Percentiles rank a stretch among this genome's conserved stretches.
phyloP scores from a whole-genome alignment of 345 rosid species.

The Cardamine chenopodiifolia region DNA sequence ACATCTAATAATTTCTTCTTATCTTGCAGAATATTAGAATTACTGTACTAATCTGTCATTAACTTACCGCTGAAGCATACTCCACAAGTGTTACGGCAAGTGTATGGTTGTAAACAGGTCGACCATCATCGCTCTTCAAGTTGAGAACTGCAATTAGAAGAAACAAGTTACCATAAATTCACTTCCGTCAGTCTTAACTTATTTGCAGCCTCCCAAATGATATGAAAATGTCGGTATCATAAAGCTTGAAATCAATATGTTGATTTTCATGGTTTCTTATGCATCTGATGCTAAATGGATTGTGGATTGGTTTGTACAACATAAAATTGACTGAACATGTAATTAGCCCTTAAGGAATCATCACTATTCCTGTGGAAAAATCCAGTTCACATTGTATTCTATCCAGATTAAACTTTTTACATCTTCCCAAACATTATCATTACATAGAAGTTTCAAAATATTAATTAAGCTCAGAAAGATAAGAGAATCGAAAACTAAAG shows the following conservation, averaged over 20 bases:
- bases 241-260: neutral
- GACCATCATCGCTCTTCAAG: constrained; percentile 45
- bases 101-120: constrained; percentile 71
- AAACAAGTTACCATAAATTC: constrained; percentile 8
- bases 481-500: neutral
- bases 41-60: neutral
- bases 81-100: constrained; percentile 81
- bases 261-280: constrained; percentile 9
- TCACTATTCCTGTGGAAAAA: neutral
- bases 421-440: neutral
- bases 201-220: constrained; percentile 6
- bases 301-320: neutral
- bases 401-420: neutral
- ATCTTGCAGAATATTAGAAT: neutral
- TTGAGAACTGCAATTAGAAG: constrained; percentile 51
- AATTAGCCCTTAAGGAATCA: neutral
- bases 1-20: neutral
- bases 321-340: neutral
- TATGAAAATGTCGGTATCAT: neutral
- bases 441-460: neutral
- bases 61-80: constrained; percentile 92
- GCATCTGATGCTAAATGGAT: neutral
- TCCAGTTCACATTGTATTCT: neutral
- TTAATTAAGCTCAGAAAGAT: constrained; percentile 1
- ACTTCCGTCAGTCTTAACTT: neutral